Evolutionary conservation across 176 grass and related monocot species (phyloP).

Genomic region (Rhynchospora tenuis): DNA sequence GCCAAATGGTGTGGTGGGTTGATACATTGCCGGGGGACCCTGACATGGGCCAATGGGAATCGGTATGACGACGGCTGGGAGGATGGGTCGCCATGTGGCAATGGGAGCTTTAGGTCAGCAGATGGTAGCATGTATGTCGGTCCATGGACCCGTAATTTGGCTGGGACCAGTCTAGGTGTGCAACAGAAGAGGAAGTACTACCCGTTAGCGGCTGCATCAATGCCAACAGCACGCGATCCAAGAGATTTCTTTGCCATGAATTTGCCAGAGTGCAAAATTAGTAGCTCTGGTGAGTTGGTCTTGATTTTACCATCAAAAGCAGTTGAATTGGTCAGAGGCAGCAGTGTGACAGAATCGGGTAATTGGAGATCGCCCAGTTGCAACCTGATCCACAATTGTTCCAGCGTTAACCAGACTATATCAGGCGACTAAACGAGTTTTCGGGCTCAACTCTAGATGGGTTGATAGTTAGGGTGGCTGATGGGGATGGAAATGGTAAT

Average conservation of each 20-base stretch:
- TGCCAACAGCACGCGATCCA: constrained; percentile 51
- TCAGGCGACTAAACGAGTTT: constrained; percentile 31
- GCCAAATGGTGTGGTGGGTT: constrained; percentile 58
- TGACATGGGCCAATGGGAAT: constrained; percentile 72
- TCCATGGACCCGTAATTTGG: constrained; percentile 44
- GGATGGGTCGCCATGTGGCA: constrained; percentile 51
- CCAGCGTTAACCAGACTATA: constrained; percentile 28
- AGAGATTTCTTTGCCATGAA: constrained; percentile 59
- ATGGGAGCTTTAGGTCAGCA: constrained; percentile 71
- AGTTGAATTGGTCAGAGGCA: constrained; percentile 59
- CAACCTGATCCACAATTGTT: not conserved
- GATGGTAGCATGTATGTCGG: constrained; percentile 79
- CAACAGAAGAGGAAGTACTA: constrained; percentile 81
- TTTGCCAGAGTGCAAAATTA: constrained; percentile 42
- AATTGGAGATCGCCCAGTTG: constrained; percentile 9
- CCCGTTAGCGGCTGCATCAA: constrained; percentile 44
- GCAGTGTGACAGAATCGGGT: not conserved
- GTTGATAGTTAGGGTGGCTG: constrained; percentile 17
- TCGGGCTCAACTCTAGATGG: constrained; percentile 23
- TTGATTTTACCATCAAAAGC: constrained; percentile 58
- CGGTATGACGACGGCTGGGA: constrained; percentile 90
- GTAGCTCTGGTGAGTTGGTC: constrained; percentile 39
- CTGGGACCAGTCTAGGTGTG: constrained; percentile 23
- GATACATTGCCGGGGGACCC: constrained; percentile 63
- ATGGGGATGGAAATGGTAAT: constrained; percentile 13